Evolutionary conservation across 177 flowering plant species (phyloP), one percentile per base, ranked within the genome.

Genomic region (Tripterygium wilfordii): DNA sequence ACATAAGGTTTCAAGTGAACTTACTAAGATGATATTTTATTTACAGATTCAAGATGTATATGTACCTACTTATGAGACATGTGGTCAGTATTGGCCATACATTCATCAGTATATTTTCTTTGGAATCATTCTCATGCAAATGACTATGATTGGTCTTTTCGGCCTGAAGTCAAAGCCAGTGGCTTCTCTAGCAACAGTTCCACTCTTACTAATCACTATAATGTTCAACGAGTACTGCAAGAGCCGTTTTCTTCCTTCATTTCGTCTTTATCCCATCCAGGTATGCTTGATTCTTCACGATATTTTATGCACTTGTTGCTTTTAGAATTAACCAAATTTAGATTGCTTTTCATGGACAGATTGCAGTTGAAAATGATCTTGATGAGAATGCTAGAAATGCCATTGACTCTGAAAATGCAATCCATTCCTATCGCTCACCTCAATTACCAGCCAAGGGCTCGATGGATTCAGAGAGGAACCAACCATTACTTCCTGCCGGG

Each of bases 41-140:
- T 56, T 68, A 65, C 95, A 90, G 94, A 82, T 89, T 50, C 66
- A 78, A 61, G 85, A 86, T 59, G 97, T 79, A 21, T 90, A 90
- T 61, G 80, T 63, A 21, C 77, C 74, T 26, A 49, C 54, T 21
- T 90, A 86, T 22, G 95, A 86, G 51, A 82, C 94, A 9, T 69
- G 80, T 54, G 97, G 95, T 49, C 77, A 72, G 40, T 82, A 72
- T 63, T 90, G 94, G 94, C 94, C 94, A 25, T 70, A 70, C 51
- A 72, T 86, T 51, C 88, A 90, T 64, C 84, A 79, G 56, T 82
- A 78, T 49, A 74, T 82, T 26, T 35, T 78, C 43, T 20, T 76
- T 19, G 71, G 80, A 12, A 67, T 90, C 32, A 45, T 80, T 49
- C 78, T 86, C 19, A 86, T 82, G 94, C 97, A 89, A 74, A 75